These are phyloP conservation scores for Candida golubevii DNA, from an alignment of 805 yeast genomes.

Conservation along the genomic window DNA sequence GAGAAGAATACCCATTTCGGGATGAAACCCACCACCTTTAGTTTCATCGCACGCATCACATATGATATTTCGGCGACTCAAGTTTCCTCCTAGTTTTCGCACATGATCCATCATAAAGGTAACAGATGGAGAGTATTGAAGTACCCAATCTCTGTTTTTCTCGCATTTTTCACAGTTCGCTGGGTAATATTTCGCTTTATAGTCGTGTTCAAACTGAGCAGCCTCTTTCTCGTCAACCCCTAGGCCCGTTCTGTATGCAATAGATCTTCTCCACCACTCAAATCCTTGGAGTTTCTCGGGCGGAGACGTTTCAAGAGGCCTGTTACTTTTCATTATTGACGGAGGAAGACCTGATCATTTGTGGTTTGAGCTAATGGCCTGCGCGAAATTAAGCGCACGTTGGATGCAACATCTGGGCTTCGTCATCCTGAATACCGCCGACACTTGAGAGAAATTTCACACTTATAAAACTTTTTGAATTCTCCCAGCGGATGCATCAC, in stretches of 20 bases:
- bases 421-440: too few relatives aligned
- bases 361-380: neutral
- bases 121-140: constrained; percentile 78
- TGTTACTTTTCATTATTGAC: constrained; percentile 2
- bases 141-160: constrained; percentile 74
- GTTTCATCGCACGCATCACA: constrained; percentile 85
- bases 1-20: constrained; percentile 77
- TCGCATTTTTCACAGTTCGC: constrained; percentile 66
- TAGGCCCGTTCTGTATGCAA: constrained; percentile 67
- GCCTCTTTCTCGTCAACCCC: constrained; percentile 54
- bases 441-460: too few relatives aligned
- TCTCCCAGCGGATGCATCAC: too few relatives aligned
- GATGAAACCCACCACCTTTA: constrained; percentile 88
- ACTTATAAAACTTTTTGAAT: too few relatives aligned
- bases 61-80: constrained; percentile 49
- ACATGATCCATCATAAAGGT: constrained; percentile 84
- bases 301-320: constrained; percentile 20
- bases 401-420: too few relatives aligned
- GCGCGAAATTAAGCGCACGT: neutral
- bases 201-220: constrained; percentile 55
- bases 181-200: constrained; percentile 37
- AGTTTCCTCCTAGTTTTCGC: constrained; percentile 52
- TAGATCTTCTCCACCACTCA: constrained; percentile 77
- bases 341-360: neutral
- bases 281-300: constrained; percentile 46